A percentile compares a stretch with the other conserved stretches of the same genome.
Conservation (phyloP, 2,329 filamentous ascomycete genomes). For the Sporothrix mexicana region DNA sequence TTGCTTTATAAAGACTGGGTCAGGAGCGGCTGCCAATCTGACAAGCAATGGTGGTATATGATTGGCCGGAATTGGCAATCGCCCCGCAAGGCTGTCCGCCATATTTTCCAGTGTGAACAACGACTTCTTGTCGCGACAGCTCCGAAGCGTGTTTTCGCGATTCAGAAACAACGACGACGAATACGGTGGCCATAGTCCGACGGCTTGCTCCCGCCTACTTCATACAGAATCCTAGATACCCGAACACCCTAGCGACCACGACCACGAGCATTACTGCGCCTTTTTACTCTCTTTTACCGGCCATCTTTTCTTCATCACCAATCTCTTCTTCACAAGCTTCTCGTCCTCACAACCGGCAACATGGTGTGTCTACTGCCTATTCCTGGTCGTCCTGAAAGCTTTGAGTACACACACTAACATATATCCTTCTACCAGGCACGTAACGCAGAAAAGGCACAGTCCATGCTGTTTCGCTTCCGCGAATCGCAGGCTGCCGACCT, state of each 20-base stretch:
- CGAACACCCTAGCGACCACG: background rate
- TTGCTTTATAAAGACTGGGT: background rate
- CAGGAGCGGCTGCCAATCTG: no score
- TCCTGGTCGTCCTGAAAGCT: no score
- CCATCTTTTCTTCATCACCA: no score
- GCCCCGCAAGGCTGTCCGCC: constrained; percentile 23
- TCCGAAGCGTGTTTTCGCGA: constrained; percentile 22
- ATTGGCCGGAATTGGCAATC: background rate
- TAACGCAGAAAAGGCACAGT: constrained; percentile 98
- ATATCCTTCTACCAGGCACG: constrained; percentile 68
- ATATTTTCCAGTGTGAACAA: constrained; percentile 19
- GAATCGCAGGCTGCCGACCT: constrained; percentile 95
- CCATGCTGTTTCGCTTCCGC: constrained; percentile 99
- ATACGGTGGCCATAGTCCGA: background rate
- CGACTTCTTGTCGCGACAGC: constrained; percentile 21
- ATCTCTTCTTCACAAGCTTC: background rate
- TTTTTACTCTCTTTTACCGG: background rate
- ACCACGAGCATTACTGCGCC: background rate
- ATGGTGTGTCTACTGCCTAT: background rate
- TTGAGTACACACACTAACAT: background rate
- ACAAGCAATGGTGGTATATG: background rate
- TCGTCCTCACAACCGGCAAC: background rate
- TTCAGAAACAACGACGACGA: constrained; percentile 1
- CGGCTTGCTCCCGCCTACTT: no score
- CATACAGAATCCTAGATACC: no score